Evolutionary conservation across 2,329 filamentous ascomycete species (phyloP), one percentile per base, ranked within the genome.

Genomic region (Triangularia setosa): DNA sequence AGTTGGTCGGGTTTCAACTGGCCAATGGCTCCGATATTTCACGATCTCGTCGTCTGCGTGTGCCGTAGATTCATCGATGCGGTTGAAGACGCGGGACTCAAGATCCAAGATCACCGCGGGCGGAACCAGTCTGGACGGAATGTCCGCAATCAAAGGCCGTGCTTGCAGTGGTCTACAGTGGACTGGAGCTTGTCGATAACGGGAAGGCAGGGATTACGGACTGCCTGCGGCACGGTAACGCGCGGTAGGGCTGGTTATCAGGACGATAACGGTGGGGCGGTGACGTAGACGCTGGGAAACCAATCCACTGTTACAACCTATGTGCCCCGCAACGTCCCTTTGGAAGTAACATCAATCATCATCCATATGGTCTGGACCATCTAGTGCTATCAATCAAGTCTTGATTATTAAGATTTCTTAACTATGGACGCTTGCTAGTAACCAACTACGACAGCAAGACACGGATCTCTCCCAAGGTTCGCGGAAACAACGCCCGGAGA

Each of bases 401-500:
- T n/a, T n/a, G n/a, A n/a, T n/a, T n/a, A n/a, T n/a, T n/a, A n/a
- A n/a, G n/a, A n/a, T 40, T 2, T 14, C 33, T 14, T 4, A 14
- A 40, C 33, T 40, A 40, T 5, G 33, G 16, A 40, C 14, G 14
- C 33, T 40, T n/a, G 33, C 33, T 14, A n/a, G 5, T 40, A 18
- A 40, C 12, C 25, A 21, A 33, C 56, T 75, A 86, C 14, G 84
- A 86, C 11, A 88, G 72, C 55, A 88, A 70, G 30, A 88, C 84
- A 24, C 83, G 79, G 30, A 88, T 85, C 71, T 89, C 86, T 6
- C 83, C 81, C 6, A 81, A 82, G 4, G 86, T 88, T 58, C 86
- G 80, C 0, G 85, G 85, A 70, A 88, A 87, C 9, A 85, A 71
- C 7, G 76, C 74, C 33, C 80, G 74, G 16, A 82, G 71, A 33